A percentile compares a stretch with the other conserved stretches of the same genome.
These are phyloP conservation scores for Aphanomyces invadans DNA, from an alignment of 352 stramenopile species.

Conservation along the genomic window DNA sequence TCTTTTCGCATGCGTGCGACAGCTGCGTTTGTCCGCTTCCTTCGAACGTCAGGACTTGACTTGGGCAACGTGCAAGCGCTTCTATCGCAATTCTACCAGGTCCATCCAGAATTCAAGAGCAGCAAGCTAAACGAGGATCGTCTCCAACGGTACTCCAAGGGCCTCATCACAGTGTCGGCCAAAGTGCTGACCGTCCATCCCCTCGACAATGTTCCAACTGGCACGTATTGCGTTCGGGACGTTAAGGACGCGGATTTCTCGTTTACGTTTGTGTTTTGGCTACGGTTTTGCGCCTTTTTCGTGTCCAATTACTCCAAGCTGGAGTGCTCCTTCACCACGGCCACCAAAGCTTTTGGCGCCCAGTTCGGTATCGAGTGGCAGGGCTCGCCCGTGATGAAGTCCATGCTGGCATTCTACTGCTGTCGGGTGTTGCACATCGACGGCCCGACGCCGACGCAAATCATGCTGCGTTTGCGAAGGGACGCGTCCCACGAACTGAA, in stretches of 20 bases:
- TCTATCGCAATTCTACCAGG: neutral
- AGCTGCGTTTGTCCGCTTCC: constrained; percentile 2
- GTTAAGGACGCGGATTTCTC: neutral
- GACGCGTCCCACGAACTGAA: neutral
- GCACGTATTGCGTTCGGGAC: neutral
- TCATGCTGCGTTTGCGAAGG: neutral
- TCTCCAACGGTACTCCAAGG: constrained; percentile 1
- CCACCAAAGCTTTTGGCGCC: neutral
- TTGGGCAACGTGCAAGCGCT: neutral
- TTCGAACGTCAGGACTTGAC: neutral
- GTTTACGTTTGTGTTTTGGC: neutral
- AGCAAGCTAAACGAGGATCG: neutral
- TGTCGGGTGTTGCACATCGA: neutral
- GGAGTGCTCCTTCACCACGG: neutral
- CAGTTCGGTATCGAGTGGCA: constrained; percentile 4
- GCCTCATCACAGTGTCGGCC: neutral
- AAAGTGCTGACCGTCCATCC: neutral
- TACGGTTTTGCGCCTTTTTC: constrained; percentile 6
- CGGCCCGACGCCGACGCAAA: neutral
- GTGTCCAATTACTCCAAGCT: neutral
- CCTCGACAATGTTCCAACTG: neutral
- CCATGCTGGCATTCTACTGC: constrained; percentile 4
- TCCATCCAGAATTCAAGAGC: neutral
- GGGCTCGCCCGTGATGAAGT: neutral
- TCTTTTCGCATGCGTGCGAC: neutral